These are phyloP conservation scores for Trametes pubescens DNA, from an alignment of 1,284 basidiomycete species.

Conservation along the genomic window DNA sequence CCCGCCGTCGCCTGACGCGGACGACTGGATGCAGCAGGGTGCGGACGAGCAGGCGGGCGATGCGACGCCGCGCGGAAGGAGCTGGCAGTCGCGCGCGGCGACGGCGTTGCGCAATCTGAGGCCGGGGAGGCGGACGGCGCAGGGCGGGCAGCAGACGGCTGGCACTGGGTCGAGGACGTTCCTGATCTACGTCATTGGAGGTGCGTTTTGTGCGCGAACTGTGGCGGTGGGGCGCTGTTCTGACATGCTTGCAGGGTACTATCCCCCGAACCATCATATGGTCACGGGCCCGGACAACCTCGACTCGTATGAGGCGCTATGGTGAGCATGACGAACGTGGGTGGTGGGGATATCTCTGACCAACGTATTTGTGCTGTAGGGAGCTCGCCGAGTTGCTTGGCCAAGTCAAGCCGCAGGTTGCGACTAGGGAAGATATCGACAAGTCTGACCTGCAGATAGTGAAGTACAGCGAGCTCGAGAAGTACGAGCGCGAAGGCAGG, in stretches of 20 bases:
- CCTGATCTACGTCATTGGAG: constrained; percentile 84
- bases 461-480: constrained; percentile 58
- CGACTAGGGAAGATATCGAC: constrained; percentile 82
- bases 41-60: constrained; percentile 13
- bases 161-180: constrained; percentile 71
- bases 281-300: constrained; percentile 79
- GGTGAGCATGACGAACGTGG: constrained; percentile 56
- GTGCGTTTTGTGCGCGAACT: constrained; percentile 44
- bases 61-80: constrained; percentile 38
- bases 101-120: constrained; percentile 64
- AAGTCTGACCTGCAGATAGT: constrained; percentile 81
- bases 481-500: constrained; percentile 64
- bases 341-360: constrained; percentile 14
- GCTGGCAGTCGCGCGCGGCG: constrained; percentile 51
- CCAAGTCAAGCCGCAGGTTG: constrained; percentile 82
- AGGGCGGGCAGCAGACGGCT: constrained; percentile 36
- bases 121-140: constrained; percentile 48
- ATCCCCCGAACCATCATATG: constrained; percentile 86
- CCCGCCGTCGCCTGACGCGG: constrained; percentile 9
- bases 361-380: constrained; percentile 45
- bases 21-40: constrained; percentile 17
- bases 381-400: constrained; percentile 82
- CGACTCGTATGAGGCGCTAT: constrained; percentile 79
- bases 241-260: constrained; percentile 66
- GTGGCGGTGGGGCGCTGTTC: background rate